Conservation (phyloP, 306 rosid species). For the Pyrus betulifolia region DNA sequence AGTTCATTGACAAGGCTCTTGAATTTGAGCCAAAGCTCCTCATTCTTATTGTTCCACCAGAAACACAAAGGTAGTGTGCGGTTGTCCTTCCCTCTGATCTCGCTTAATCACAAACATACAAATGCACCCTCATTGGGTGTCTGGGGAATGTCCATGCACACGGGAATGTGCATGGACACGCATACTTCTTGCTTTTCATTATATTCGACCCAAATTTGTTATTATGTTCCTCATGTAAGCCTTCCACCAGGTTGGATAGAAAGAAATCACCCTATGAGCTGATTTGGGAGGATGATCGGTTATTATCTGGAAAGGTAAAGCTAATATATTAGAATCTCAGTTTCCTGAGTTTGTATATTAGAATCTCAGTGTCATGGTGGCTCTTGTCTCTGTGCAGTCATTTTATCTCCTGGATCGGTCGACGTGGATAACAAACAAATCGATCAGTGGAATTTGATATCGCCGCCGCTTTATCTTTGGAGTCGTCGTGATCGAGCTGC, state of each 20-base stretch:
- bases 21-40: conserved; percentile 72
- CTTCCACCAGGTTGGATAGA: neutral
- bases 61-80: conserved; percentile 54
- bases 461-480: conserved; percentile 58
- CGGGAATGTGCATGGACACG: too few relatives aligned
- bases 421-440: conserved; percentile 41
- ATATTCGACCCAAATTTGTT: neutral
- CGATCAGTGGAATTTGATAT: conserved; percentile 46
- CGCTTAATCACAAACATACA: neutral
- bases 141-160: too few relatives aligned
- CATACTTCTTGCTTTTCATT: too few relatives aligned
- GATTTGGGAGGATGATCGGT: conserved; percentile 53
- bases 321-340: neutral
- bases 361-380: conserved; percentile 7
- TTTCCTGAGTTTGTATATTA: neutral
- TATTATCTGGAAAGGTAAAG: conserved; percentile 56
- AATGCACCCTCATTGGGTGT: too few relatives aligned
- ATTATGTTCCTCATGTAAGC: neutral
- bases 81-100: neutral
- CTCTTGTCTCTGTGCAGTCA: conserved; percentile 27
- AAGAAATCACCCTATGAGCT: conserved; percentile 41
- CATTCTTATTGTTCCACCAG: conserved; percentile 73
- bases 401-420: conserved; percentile 67
- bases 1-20: conserved; percentile 76
- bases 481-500: conserved; percentile 46